Percentiles rank a stretch among this genome's conserved stretches.
phyloP scores from a whole-genome alignment of 805 yeast genomes.

The Cyberlindnera galapagoensis region DNA sequence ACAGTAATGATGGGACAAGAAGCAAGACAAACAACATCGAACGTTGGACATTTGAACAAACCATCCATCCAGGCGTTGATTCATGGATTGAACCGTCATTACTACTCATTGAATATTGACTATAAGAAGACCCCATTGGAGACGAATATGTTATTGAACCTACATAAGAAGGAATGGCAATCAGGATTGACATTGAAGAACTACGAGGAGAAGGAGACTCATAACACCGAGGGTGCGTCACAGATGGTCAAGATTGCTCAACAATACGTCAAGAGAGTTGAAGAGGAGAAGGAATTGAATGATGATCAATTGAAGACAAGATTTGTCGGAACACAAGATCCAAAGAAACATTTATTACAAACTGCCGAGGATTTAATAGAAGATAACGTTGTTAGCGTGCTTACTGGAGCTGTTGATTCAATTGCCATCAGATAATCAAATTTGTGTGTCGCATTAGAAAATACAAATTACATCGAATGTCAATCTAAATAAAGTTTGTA shows the following conservation, averaged over 20 bases:
- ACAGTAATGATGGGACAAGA: conserved; percentile 93
- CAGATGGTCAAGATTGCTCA: conserved; percentile 85
- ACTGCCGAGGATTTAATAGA: conserved; percentile 83
- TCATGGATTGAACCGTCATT: conserved; percentile 95
- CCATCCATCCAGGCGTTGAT: conserved; percentile 95
- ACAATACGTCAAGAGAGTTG: conserved; percentile 81
- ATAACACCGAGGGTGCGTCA: conserved; percentile 65
- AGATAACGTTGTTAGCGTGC: conserved; percentile 79
- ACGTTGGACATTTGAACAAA: conserved; percentile 89
- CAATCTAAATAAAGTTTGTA: neutral
- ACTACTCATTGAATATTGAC: conserved; percentile 91
- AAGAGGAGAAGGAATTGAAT: conserved; percentile 83
- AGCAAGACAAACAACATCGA: conserved; percentile 95
- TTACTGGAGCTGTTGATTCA: conserved; percentile 86
- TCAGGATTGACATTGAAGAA: conserved; percentile 77
- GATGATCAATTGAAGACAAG: conserved; percentile 91
- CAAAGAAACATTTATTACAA: conserved; percentile 91
- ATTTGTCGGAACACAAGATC: conserved; percentile 97
- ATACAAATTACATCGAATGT: neutral
- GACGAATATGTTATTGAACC: conserved; percentile 86
- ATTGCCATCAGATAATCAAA: conserved; percentile 72
- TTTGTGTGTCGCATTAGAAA: neutral
- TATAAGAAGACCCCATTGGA: conserved; percentile 89
- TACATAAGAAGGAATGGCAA: conserved; percentile 96
- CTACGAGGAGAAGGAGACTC: conserved; percentile 69